Conservation (phyloP, 2,329 filamentous ascomycete species). For the Albophoma yamanashiensis region DNA sequence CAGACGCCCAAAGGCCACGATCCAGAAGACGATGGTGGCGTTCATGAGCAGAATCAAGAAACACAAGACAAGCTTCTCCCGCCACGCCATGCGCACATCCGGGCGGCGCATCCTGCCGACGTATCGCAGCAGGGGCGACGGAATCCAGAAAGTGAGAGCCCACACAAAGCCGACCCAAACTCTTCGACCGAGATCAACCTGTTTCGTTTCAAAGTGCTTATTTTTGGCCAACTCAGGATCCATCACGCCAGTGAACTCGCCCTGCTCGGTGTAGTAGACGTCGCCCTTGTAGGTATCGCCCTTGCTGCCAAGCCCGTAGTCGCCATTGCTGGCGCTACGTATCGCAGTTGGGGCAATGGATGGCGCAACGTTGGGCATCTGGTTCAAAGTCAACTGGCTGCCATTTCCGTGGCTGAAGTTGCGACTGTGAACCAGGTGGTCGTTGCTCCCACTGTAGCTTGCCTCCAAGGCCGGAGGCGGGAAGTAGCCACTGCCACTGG, state of each 20-base stretch:
- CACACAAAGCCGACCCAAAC: slow-evolving; percentile 77
- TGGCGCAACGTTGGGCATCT: slow-evolving; percentile 30
- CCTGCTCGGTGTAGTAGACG: slow-evolving; percentile 62
- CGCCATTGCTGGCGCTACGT: slow-evolving; percentile 52
- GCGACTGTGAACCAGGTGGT: slow-evolving; percentile 57
- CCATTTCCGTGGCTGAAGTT: slow-evolving; percentile 45
- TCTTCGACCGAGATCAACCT: slow-evolving; percentile 53
- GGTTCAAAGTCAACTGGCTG: slow-evolving; percentile 41
- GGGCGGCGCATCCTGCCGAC: slow-evolving; percentile 94
- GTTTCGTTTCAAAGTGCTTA: slow-evolving; percentile 63
- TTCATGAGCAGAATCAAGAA: slow-evolving; percentile 76
- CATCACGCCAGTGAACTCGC: slow-evolving; percentile 55
- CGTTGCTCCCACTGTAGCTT: slow-evolving; percentile 56
- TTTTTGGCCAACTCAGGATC: slow-evolving; percentile 71
- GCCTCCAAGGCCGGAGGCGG: slow-evolving; percentile 47
- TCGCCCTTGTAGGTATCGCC: slow-evolving; percentile 69
- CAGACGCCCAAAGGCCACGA: slow-evolving; percentile 72
- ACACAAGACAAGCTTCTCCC: slow-evolving; percentile 83
- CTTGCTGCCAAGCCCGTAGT: slow-evolving; percentile 82
- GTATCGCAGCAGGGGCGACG: slow-evolving; percentile 69
- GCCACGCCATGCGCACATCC: slow-evolving; percentile 94
- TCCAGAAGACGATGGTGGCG: slow-evolving; percentile 78
- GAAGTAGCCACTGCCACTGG: slow-evolving; percentile 60
- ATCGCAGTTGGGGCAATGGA: slow-evolving; percentile 52
- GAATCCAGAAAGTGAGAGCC: slow-evolving; percentile 88